Evolutionary conservation across 495 filamentous ascomycete species (phyloP).

Genomic region (Thermochaetoides thermophila): DNA sequence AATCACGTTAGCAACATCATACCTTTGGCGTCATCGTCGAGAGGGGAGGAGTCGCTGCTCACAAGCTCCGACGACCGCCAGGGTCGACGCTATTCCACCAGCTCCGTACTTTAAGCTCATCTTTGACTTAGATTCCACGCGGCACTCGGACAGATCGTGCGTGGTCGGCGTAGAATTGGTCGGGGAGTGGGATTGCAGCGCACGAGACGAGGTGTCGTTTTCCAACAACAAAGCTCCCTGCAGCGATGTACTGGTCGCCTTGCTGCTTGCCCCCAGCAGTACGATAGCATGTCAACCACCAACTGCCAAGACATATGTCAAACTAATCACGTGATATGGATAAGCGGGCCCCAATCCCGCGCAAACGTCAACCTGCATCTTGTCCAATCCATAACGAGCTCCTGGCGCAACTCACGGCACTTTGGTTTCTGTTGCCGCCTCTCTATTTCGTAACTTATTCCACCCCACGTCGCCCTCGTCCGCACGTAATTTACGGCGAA

Average conservation of each 20-base stretch:
- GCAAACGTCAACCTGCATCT: no score
- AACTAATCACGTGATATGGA: constrained; percentile 8
- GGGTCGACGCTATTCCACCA: constrained; percentile 51
- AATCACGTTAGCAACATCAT: constrained; percentile 20
- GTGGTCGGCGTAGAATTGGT: not conserved
- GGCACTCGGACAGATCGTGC: not conserved
- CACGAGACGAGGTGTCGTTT: no score
- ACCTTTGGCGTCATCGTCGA: not conserved
- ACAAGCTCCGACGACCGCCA: constrained; percentile 85
- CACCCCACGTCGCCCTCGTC: constrained; percentile 1
- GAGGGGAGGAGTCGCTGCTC: constrained; percentile 15
- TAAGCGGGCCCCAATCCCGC: no score
- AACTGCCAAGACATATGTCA: constrained; percentile 12
- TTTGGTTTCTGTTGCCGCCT: no score
- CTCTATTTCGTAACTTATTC: no score
- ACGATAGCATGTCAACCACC: constrained; percentile 4
- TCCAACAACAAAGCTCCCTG: no score
- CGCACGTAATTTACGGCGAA: constrained; percentile 3
- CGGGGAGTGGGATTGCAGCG: no score
- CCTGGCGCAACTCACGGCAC: no score
- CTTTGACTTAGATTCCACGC: constrained; percentile 14
- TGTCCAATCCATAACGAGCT: no score
- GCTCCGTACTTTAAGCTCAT: constrained; percentile 52
- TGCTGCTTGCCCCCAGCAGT: not conserved
- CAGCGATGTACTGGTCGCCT: no score